A percentile compares a stretch with the other conserved stretches of the same genome.
These are phyloP conservation scores for Talaromyces wortmannii DNA, from an alignment of 495 filamentous ascomycete genomes.

Conservation along the genomic window DNA sequence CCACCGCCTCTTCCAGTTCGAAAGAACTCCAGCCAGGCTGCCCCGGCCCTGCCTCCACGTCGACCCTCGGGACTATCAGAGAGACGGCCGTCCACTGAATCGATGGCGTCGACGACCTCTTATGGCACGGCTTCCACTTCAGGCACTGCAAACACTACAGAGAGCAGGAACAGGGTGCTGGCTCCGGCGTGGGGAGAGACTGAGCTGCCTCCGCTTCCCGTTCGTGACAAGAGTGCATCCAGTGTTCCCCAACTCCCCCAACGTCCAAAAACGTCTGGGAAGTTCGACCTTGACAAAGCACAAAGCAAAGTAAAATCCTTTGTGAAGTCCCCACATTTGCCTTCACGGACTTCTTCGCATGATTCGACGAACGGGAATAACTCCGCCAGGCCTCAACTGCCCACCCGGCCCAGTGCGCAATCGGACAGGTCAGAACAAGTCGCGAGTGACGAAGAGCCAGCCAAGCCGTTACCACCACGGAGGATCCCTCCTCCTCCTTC, in stretches of 20 bases:
- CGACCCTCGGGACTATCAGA: constrained; percentile 32
- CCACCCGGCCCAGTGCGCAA: constrained; percentile 22
- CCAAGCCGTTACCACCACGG: constrained; percentile 8
- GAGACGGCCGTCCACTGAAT: constrained; percentile 34
- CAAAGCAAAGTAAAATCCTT: background rate
- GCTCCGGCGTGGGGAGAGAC: constrained; percentile 38
- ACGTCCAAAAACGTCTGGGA: constrained; percentile 10
- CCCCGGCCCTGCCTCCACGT: constrained; percentile 33
- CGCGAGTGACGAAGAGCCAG: background rate
- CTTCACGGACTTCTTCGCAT: background rate
- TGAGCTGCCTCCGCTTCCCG: constrained; percentile 37
- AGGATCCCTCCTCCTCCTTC: constrained; percentile 31
- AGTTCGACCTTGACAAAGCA: background rate
- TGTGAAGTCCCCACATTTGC: background rate
- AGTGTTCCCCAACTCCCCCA: constrained; percentile 13
- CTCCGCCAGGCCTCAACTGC: constrained; percentile 18
- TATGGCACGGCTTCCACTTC: constrained; percentile 26
- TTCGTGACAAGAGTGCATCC: constrained; percentile 21
- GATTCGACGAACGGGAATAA: constrained; percentile 1
- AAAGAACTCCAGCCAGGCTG: constrained; percentile 29
- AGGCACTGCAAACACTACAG: constrained; percentile 21
- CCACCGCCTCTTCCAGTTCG: constrained; percentile 48
- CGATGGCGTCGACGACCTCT: constrained; percentile 29
- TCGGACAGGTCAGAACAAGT: constrained; percentile 9
- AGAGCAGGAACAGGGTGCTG: constrained; percentile 17